Percentiles rank a stretch among this genome's conserved stretches.
Evolutionary conservation across 345 rosid genomes (phyloP).

Genomic region (Salix arbutifolia): DNA sequence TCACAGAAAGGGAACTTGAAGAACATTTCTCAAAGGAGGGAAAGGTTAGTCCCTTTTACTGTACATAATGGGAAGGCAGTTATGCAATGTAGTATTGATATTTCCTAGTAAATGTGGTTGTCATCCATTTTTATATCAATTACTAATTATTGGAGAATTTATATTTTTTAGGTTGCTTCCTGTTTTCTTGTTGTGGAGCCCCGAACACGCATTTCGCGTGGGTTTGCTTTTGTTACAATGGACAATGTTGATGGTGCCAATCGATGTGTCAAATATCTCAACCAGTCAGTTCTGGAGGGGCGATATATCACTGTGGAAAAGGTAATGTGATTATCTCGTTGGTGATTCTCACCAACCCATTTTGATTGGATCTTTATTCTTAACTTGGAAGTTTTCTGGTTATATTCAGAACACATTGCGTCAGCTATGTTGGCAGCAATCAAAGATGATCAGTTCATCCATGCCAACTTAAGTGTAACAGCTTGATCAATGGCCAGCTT

Average conservation of each 20-base stretch:
- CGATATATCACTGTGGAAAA: conserved; percentile 95
- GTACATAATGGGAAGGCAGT: neutral
- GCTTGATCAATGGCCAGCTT: conserved; percentile 94
- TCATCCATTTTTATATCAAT: no score
- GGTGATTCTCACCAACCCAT: conserved; percentile 11
- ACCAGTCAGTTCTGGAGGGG: conserved; percentile 94
- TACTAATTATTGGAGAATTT: neutral
- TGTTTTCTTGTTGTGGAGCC: conserved; percentile 96
- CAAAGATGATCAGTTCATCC: conserved; percentile 90
- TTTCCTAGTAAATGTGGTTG: no score
- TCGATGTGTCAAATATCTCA: conserved; percentile 88
- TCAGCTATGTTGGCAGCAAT: conserved; percentile 98
- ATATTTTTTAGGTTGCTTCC: conserved; percentile 60
- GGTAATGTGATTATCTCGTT: conserved; percentile 43
- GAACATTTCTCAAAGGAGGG: conserved; percentile 97
- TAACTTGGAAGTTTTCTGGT: conserved; percentile 91
- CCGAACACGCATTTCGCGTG: conserved; percentile 88
- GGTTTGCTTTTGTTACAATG: conserved; percentile 96
- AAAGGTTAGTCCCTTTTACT: conserved; percentile 52
- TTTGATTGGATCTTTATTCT: conserved; percentile 42
- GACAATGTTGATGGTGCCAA: conserved; percentile 69
- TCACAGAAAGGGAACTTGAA: conserved; percentile 80
- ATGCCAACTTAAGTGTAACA: conserved; percentile 82
- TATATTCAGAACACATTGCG: conserved; percentile 81
- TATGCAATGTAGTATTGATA: no score